Evolutionary conservation across 1,139 yeast species (phyloP).

Genomic region (Geotrichum klebahnii): DNA sequence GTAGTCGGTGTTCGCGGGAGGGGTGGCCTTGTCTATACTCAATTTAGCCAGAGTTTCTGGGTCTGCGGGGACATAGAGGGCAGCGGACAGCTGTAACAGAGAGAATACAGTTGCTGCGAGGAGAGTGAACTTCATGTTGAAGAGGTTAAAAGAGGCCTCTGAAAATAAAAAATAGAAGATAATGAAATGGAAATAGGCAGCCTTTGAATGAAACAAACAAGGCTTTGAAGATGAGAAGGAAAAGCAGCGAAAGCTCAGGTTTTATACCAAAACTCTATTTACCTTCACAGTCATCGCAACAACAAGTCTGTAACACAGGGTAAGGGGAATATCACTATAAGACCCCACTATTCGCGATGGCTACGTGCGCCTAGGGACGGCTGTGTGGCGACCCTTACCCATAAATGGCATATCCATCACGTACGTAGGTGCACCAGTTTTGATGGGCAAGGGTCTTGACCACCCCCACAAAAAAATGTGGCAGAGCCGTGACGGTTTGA

Average conservation of each 20-base stretch:
- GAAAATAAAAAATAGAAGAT: background rate
- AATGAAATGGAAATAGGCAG: background rate
- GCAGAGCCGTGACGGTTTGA: too few species aligned
- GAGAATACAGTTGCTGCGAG: conserved; percentile 47
- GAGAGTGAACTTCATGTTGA: conserved; percentile 36
- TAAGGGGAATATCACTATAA: background rate
- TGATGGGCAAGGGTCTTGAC: background rate
- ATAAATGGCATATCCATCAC: background rate
- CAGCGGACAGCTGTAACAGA: conserved; percentile 51
- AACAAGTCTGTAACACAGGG: background rate
- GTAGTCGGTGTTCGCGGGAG: background rate
- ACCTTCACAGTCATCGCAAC: background rate
- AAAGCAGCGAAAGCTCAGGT: background rate
- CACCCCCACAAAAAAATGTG: too few species aligned
- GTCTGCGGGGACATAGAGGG: conserved; percentile 55
- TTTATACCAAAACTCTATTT: conserved; percentile 1
- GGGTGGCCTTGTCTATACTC: background rate
- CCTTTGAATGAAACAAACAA: conserved; percentile 7
- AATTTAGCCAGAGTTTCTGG: conserved; percentile 15
- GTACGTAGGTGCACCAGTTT: too few species aligned
- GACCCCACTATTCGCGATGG: background rate
- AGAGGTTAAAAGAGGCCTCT: background rate
- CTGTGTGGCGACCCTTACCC: conserved; percentile 10
- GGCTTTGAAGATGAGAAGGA: conserved; percentile 3
- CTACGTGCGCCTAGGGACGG: background rate